phyloP scores from a whole-genome alignment of 768 basidiomycete species.

The Amanita pseudoporphyria region DNA sequence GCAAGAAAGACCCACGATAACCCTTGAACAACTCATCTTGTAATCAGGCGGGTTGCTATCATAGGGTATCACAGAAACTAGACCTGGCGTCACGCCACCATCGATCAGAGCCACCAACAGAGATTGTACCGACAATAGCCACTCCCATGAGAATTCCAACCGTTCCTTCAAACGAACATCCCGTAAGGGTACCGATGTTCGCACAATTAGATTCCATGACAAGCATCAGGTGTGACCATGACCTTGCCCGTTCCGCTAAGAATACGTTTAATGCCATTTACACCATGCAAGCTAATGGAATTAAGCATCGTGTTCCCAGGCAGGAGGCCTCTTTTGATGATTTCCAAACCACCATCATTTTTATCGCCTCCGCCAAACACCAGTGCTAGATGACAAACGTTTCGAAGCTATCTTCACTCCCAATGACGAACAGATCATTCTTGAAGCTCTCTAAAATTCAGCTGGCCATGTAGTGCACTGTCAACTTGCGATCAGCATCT shows the following conservation, averaged over 20 bases:
- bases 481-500: conserved; percentile 96
- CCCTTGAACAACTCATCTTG: conserved; percentile 70
- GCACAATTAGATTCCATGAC: conserved; percentile 98
- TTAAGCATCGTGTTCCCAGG: conserved; percentile 98
- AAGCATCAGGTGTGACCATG: conserved; percentile 57
- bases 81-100: conserved; percentile 85
- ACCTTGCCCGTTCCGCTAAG: conserved; percentile 81
- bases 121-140: conserved; percentile 86
- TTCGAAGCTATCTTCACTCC: conserved; percentile 98
- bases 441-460: conserved; percentile 95
- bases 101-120: conserved; percentile 73
- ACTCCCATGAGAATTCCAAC: conserved; percentile 99
- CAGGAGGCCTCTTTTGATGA: conserved; percentile 89
- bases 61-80: conserved; percentile 94
- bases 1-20: conserved; percentile 90
- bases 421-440: conserved; percentile 93
- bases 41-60: conserved; percentile 85
- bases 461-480: conserved; percentile 90
- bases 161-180: conserved; percentile 99
- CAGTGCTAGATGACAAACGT: conserved; percentile 96
- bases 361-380: conserved; percentile 79
- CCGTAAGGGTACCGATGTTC: conserved; percentile 97
- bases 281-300: conserved; percentile 90
- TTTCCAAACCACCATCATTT: conserved; percentile 68
- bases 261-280: conserved; percentile 82